A percentile compares a stretch with the other conserved stretches of the same genome.
Evolutionary conservation across 176 grass and related monocot species (phyloP).

Genomic region (Bolboschoenus planiculmis): DNA sequence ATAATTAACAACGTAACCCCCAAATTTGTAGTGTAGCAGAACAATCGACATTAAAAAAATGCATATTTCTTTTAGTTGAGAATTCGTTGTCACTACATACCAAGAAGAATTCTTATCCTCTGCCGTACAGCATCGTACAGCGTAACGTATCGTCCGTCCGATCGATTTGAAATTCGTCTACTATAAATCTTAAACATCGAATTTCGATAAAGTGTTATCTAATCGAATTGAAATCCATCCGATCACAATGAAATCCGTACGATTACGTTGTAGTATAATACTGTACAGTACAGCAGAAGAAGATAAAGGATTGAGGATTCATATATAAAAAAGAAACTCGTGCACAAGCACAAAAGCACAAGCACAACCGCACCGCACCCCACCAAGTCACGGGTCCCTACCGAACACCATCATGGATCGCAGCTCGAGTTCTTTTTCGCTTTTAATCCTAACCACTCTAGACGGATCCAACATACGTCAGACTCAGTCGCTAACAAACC

Average conservation of each 20-base stretch:
- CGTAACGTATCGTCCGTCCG: no score
- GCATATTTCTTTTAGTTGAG: background rate
- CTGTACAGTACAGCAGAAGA: no score
- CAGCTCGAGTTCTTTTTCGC: background rate
- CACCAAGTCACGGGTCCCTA: background rate
- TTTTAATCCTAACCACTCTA: constrained; percentile 12
- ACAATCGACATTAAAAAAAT: background rate
- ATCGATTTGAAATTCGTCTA: no score
- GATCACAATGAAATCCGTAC: no score
- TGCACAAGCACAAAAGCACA: no score
- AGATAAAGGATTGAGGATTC: no score
- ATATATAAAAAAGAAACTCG: constrained; percentile 4
- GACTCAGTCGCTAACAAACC: background rate
- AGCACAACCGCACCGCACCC: constrained; percentile 5
- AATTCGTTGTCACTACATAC: constrained; percentile 8
- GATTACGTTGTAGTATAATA: no score
- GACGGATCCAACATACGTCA: background rate
- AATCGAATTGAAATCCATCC: no score
- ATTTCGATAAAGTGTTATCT: no score
- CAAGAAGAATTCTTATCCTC: no score
- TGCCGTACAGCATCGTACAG: no score
- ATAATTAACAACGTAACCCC: background rate
- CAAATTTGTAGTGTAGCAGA: background rate
- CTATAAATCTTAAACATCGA: no score
- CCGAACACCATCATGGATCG: background rate